Base-by-base conservation (phyloP, 1,284 basidiomycete genomes). In the Psilocybe mexicana region DNA sequence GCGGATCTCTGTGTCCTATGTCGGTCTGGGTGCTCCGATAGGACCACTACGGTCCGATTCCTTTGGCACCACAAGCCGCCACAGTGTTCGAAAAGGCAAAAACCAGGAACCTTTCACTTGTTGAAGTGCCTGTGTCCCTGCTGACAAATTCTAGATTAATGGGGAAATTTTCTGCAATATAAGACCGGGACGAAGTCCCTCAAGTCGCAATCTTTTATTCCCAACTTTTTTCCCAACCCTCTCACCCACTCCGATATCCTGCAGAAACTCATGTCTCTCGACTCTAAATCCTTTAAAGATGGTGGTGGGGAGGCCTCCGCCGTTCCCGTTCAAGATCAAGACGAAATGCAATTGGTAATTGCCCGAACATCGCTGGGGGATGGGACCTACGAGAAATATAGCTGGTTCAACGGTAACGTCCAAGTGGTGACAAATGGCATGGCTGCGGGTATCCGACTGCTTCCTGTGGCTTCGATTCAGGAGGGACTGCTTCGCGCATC, bases 381-480 rank as follows among this genome's bases (percentile, higher is more conserved):
- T 58, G 36, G 18, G 18, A 56, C 52, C 59, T 63, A 61, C 44
- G 56, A 54, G 57, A 58, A 55, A 57, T 33, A 60, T 69, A 69
- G 69, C 69, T 71, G 71, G 66, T 68, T 66, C 77, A 82, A 78
- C 76, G 88, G 88, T 92, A 92, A 90, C 79, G 85, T 89, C 82
- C 67, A 73, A 78, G 76, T 78, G 78, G 81, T 84, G 78, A 75
- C 72, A 74, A 79, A 84, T 87, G 85, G 84, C 83, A 76, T 79
- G 90, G 90, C 90, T 92, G 87, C 90, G 90, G 90, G 90, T 92
- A 92, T 90, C 88, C 81, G 62, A 65, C 58, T 76, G 65, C 50
- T 54, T 50, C 60, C 55, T 76, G 75, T 71, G 67, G 67, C 65
- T 58, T 64, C 59, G 62, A 63, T 53, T 65, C n/a, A n/a, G 33